Percentiles rank a stretch among this genome's conserved stretches.
Evolutionary conservation across 768 basidiomycete genomes (phyloP).

Genomic region (Suillus ampliporus): DNA sequence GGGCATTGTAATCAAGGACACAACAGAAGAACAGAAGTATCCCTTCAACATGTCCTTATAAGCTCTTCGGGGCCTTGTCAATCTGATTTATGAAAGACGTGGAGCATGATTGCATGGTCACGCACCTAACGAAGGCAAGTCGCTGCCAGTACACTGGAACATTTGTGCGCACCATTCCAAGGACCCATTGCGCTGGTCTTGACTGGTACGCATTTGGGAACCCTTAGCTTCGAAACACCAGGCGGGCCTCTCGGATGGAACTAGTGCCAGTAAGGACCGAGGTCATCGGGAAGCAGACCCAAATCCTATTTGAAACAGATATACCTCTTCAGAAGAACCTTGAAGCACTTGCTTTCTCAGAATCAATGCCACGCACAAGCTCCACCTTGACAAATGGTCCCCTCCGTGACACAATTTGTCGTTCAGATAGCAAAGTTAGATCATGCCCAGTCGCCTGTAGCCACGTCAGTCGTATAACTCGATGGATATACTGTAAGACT

Average conservation of each 20-base stretch:
- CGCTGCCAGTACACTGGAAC: background rate
- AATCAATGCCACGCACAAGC: background rate
- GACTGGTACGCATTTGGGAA: too few relatives aligned
- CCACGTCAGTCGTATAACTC: constrained; percentile 37
- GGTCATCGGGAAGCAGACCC: background rate
- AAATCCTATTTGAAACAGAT: background rate
- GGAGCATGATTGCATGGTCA: too few relatives aligned
- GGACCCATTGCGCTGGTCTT: too few relatives aligned
- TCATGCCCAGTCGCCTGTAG: constrained; percentile 51
- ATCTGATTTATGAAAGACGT: too few relatives aligned
- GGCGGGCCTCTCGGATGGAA: background rate
- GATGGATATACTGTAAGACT: constrained; percentile 62
- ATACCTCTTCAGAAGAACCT: background rate
- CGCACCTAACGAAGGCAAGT: background rate
- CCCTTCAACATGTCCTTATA: background rate
- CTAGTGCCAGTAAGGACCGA: background rate
- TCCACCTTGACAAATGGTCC: too few relatives aligned
- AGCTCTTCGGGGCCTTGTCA: too few relatives aligned
- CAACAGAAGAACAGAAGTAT: background rate
- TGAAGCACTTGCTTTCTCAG: background rate
- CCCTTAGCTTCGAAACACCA: background rate
- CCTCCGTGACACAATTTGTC: too few relatives aligned
- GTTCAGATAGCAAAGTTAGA: background rate
- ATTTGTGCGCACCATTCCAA: background rate
- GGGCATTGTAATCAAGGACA: constrained; percentile 28